phyloP scores from a whole-genome alignment of 805 yeast species.

The Sugiyamaella lignohabitans region DNA sequence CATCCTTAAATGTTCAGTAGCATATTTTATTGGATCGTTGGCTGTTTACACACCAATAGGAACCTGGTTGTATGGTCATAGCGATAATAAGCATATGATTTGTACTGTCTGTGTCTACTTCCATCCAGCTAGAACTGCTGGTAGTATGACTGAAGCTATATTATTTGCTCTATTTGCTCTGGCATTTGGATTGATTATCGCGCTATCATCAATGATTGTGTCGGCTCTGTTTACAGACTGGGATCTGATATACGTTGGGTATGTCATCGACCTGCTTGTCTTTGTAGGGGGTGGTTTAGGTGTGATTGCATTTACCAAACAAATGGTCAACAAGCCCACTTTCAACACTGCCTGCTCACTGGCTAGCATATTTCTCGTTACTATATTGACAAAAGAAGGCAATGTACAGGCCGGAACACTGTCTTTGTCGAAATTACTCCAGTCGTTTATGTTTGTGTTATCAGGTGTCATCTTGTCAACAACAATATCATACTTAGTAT shows the following conservation, averaged over 20 bases:
- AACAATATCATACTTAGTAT: constrained; percentile 51
- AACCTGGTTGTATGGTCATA: constrained; percentile 47
- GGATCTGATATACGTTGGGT: constrained; percentile 45
- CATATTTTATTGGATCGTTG: constrained; percentile 66
- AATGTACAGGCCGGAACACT: constrained; percentile 51
- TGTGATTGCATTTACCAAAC: constrained; percentile 61
- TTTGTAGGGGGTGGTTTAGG: constrained; percentile 55
- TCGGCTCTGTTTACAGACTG: constrained; percentile 41
- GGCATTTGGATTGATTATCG: constrained; percentile 45
- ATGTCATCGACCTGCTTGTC: constrained; percentile 45
- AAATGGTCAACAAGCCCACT: constrained; percentile 55
- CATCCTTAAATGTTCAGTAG: constrained; percentile 59
- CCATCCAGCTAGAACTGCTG: constrained; percentile 73
- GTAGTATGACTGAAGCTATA: constrained; percentile 72
- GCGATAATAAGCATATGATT: constrained; percentile 73
- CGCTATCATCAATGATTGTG: constrained; percentile 46
- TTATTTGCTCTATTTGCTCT: constrained; percentile 53
- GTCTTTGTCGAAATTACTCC: constrained; percentile 47
- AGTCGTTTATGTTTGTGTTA: constrained; percentile 51
- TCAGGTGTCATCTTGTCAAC: constrained; percentile 57
- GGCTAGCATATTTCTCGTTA: constrained; percentile 63
- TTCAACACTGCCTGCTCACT: constrained; percentile 78
- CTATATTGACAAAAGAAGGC: constrained; percentile 71
- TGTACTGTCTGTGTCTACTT: constrained; percentile 82
- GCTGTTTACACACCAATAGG: constrained; percentile 51